Conservation (phyloP, 768 basidiomycete genomes). For the Hericium coralloides region DNA sequence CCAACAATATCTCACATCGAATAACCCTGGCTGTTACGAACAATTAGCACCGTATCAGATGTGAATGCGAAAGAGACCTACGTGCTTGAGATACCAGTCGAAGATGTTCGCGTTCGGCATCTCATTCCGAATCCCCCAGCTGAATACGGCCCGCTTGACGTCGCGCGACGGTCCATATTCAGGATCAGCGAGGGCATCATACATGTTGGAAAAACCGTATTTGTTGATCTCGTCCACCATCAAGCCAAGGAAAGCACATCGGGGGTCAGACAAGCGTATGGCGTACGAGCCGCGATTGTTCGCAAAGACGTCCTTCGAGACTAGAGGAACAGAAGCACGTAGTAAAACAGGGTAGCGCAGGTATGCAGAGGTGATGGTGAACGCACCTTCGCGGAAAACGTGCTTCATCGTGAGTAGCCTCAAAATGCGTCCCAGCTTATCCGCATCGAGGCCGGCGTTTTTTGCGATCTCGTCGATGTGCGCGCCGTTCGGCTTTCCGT, state of each 20-base stretch:
- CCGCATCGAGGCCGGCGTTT: slow-evolving; percentile 23
- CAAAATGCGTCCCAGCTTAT: slow-evolving; percentile 31
- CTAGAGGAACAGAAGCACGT: slow-evolving; percentile 8
- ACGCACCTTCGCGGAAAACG: slow-evolving; percentile 27
- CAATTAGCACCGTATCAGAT: not conserved
- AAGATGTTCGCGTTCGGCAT: not conserved
- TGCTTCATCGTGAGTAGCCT: slow-evolving; percentile 33
- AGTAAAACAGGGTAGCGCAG: too few relatives aligned
- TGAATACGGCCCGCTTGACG: not conserved
- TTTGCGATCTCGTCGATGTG: slow-evolving; percentile 25
- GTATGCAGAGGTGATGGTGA: too few relatives aligned
- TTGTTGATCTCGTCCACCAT: not conserved
- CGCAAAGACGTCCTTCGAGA: slow-evolving; percentile 22
- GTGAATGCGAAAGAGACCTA: not conserved
- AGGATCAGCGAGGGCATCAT: not conserved
- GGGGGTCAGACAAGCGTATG: slow-evolving; percentile 17
- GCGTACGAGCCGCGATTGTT: slow-evolving; percentile 27
- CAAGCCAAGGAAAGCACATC: not conserved
- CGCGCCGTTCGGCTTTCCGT: slow-evolving; percentile 27
- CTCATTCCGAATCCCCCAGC: not conserved
- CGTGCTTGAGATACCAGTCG: not conserved
- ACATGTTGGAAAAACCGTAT: not conserved
- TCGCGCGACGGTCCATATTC: not conserved
- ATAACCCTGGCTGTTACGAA: not conserved
- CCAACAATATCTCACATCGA: not conserved